Percentiles rank a stretch among this genome's conserved stretches.
Evolutionary conservation across 179 eudicot species (phyloP).

Genomic region (Beta lomatogona): DNA sequence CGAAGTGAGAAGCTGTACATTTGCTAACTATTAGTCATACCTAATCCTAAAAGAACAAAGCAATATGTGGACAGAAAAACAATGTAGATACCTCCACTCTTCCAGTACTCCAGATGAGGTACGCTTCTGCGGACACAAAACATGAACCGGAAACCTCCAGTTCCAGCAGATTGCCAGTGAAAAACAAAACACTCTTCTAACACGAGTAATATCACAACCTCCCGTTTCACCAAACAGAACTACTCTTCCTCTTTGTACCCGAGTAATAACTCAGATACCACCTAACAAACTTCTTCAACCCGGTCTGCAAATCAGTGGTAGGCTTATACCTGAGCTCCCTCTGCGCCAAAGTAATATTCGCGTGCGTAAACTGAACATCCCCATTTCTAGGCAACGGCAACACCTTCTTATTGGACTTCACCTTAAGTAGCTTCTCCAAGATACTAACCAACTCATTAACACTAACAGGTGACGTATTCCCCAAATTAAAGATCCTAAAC

Average conservation of each 20-base stretch:
- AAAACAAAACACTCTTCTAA: not conserved
- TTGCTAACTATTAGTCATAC: conserved; percentile 29
- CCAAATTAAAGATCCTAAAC: conserved; percentile 40
- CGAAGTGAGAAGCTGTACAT: conserved; percentile 29
- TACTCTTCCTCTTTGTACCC: conserved; percentile 30
- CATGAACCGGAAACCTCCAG: conserved; percentile 9
- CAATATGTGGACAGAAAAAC: conserved; percentile 29
- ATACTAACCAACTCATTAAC: conserved; percentile 36
- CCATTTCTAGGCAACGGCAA: conserved; percentile 40
- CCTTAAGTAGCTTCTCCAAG: conserved; percentile 37
- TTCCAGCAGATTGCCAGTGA: conserved; percentile 8
- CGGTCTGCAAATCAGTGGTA: conserved; percentile 34
- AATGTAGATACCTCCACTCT: conserved; percentile 30
- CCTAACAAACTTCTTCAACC: conserved; percentile 43
- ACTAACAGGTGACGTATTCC: conserved; percentile 37
- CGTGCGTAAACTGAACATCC: conserved; percentile 40
- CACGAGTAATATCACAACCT: conserved; percentile 6
- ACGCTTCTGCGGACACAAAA: conserved; percentile 22
- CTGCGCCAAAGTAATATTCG: conserved; percentile 38
- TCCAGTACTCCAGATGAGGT: conserved; percentile 2
- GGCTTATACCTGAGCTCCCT: conserved; percentile 42
- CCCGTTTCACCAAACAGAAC: conserved; percentile 22
- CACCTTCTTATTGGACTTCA: conserved; percentile 39
- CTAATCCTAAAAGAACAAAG: conserved; percentile 35
- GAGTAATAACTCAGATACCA: conserved; percentile 40